Evolutionary conservation across 2,329 filamentous ascomycete genomes (phyloP).

Genomic region (Beauveria varroae): DNA sequence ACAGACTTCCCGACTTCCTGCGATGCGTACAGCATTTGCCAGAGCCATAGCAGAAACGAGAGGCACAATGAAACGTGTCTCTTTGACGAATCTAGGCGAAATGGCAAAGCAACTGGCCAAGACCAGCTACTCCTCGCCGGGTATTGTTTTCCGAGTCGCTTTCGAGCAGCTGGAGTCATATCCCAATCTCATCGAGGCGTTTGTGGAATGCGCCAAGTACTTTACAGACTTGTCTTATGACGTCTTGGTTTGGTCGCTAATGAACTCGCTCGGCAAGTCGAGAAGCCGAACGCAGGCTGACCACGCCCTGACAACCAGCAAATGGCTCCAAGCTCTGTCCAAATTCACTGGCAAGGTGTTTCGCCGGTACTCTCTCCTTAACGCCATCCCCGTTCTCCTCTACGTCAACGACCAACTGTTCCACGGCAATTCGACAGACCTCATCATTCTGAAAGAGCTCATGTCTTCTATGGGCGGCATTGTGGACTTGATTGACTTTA

Average conservation of each 20-base stretch:
- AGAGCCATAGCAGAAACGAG: constrained; percentile 71
- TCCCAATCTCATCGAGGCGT: constrained; percentile 86
- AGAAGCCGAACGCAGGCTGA: constrained; percentile 56
- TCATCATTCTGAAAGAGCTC: constrained; percentile 86
- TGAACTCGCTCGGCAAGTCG: constrained; percentile 62
- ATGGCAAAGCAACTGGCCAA: constrained; percentile 89
- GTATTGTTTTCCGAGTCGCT: constrained; percentile 82
- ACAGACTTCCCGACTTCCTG: constrained; percentile 64
- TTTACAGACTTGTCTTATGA: constrained; percentile 92
- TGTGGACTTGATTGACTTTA: constrained; percentile 77
- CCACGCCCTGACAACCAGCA: constrained; percentile 68
- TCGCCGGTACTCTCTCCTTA: constrained; percentile 75
- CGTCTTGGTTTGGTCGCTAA: constrained; percentile 83
- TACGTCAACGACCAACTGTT: constrained; percentile 83
- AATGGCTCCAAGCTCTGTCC: constrained; percentile 85
- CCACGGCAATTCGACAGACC: constrained; percentile 76
- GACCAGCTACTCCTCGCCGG: constrained; percentile 83
- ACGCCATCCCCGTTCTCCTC: constrained; percentile 76
- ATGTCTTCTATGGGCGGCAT: constrained; percentile 92
- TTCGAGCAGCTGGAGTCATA: constrained; percentile 90
- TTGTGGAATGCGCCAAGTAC: constrained; percentile 90
- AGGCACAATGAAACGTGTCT: constrained; percentile 81
- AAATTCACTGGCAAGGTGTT: constrained; percentile 89
- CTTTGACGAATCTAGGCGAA: constrained; percentile 73
- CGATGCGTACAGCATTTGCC: constrained; percentile 72